Conservation (phyloP, 495 filamentous ascomycete species). For the Penicillium nucicola region DNA sequence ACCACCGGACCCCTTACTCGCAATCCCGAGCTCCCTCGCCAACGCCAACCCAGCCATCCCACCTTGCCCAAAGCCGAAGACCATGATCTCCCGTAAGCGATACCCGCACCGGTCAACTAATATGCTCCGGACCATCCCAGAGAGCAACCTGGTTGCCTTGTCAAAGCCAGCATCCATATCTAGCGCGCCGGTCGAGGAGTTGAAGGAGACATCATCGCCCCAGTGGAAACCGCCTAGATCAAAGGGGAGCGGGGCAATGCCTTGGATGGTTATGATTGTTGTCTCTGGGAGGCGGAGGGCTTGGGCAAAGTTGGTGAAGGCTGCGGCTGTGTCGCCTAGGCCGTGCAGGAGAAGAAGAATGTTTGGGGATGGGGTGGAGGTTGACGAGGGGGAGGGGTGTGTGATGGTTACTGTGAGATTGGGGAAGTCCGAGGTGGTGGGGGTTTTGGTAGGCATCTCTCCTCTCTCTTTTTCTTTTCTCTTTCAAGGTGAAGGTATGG, state of each 20-base stretch:
- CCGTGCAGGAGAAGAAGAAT: slow-evolving; percentile 89
- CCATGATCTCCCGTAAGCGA: slow-evolving; percentile 60
- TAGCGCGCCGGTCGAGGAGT: slow-evolving; percentile 56
- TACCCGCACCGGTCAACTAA: slow-evolving; percentile 72
- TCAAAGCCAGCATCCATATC: slow-evolving; percentile 79
- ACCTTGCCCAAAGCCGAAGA: slow-evolving; percentile 88
- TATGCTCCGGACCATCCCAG: slow-evolving; percentile 55
- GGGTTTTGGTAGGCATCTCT: slow-evolving; percentile 38
- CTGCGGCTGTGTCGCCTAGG: slow-evolving; percentile 69
- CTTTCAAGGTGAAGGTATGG: no score
- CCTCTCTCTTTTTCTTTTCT: slow-evolving; percentile 7
- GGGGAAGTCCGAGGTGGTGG: slow-evolving; percentile 49
- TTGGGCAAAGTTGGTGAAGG: slow-evolving; percentile 71
- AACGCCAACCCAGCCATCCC: slow-evolving; percentile 71
- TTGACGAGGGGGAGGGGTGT: slow-evolving; percentile 10
- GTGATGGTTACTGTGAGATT: slow-evolving; percentile 44
- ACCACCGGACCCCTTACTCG: not conserved
- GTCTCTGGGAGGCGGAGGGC: slow-evolving; percentile 80
- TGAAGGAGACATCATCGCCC: slow-evolving; percentile 83
- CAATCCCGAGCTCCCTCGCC: slow-evolving; percentile 34
- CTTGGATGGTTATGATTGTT: slow-evolving; percentile 70
- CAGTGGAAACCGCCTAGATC: slow-evolving; percentile 80
- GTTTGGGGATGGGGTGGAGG: slow-evolving; percentile 50
- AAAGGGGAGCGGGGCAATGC: slow-evolving; percentile 68
- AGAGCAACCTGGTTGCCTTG: slow-evolving; percentile 47